These are phyloP conservation scores for Pyricularia sp. DNA, from an alignment of 2,329 filamentous ascomycete species.

Conservation along the genomic window DNA sequence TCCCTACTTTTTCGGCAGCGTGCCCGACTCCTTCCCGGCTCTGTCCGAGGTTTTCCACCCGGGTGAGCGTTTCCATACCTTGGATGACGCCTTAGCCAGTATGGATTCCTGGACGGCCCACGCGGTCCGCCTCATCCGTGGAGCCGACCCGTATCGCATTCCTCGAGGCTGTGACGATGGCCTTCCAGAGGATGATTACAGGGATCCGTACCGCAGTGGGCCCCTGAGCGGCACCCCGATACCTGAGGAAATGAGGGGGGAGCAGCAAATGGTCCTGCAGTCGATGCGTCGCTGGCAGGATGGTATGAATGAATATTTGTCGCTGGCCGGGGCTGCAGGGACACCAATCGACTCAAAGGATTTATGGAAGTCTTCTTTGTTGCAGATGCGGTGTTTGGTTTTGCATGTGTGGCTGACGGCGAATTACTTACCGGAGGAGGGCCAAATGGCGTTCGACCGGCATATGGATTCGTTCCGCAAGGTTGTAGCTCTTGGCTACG, in stretches of 20 bases:
- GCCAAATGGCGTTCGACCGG: constrained; percentile 22
- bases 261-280: constrained; percentile 1
- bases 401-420: constrained; percentile 19
- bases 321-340: background rate
- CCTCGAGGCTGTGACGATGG: background rate
- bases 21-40: constrained; percentile 12
- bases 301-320: background rate
- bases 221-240: background rate
- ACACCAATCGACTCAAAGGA: background rate
- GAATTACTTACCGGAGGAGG: constrained; percentile 14
- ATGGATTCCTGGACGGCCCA: constrained; percentile 14
- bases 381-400: constrained; percentile 24
- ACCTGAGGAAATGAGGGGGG: constrained; percentile 3
- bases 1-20: constrained; percentile 23
- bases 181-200: background rate
- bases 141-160: constrained; percentile 5
- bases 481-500: constrained; percentile 18
- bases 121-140: constrained; percentile 6
- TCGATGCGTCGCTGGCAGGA: background rate
- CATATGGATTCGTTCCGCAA: constrained; percentile 23
- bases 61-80: constrained; percentile 1
- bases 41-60: constrained; percentile 5
- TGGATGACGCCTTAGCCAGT: constrained; percentile 17
- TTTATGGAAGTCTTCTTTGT: constrained; percentile 12
- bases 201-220: background rate